Percentiles rank a stretch among this genome's conserved stretches.
These are phyloP conservation scores for Macrotyloma uniflorum DNA, from an alignment of 306 rosid genomes.

Conservation along the genomic window DNA sequence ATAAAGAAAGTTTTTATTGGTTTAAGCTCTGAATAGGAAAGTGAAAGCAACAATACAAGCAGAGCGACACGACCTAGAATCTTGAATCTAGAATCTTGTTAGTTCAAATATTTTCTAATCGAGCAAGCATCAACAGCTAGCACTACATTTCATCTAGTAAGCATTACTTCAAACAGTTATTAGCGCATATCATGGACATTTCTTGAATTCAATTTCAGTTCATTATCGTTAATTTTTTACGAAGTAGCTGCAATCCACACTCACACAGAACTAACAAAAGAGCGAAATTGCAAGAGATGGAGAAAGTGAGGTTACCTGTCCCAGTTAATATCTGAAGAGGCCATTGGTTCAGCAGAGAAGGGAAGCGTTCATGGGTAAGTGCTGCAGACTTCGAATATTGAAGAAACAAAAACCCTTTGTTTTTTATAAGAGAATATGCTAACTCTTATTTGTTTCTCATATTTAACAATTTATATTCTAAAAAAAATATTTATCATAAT, in stretches of 20 bases:
- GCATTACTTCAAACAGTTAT: neutral
- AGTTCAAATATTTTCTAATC: slow-evolving; percentile 5
- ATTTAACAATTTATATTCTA: too few species aligned
- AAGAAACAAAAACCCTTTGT: too few species aligned
- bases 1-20: too few species aligned
- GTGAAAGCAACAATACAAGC: neutral
- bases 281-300: neutral
- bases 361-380: slow-evolving; percentile 38
- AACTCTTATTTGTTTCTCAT: too few species aligned
- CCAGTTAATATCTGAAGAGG: slow-evolving; percentile 81
- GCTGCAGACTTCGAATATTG: slow-evolving; percentile 25
- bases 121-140: neutral
- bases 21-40: neutral
- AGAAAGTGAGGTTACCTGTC: slow-evolving; percentile 58
- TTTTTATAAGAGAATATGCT: too few species aligned
- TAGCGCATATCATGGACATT: neutral
- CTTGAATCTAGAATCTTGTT: neutral
- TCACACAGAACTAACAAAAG: neutral
- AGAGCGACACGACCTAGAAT: neutral
- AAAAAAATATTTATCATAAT: too few species aligned
- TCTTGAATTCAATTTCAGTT: neutral
- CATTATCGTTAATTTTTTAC: neutral
- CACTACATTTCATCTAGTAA: neutral
- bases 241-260: neutral
- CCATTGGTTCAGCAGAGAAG: slow-evolving; percentile 47